Conservation (phyloP, 192 early-diverging fungal species). For the Coemansia sp. region DNA sequence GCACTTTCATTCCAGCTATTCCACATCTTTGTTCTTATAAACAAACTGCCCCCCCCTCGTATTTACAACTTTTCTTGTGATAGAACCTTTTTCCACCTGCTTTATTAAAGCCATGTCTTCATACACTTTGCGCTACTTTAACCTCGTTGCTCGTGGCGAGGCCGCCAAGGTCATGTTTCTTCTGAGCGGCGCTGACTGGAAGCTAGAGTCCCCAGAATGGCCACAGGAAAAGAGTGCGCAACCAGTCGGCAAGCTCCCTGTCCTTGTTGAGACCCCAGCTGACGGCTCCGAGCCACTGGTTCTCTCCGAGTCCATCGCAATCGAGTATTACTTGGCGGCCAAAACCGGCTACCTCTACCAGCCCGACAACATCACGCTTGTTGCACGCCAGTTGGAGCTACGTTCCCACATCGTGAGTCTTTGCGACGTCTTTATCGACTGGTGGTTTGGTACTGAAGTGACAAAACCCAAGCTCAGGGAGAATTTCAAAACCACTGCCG, state of each 20-base stretch:
- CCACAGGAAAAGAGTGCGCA: constrained; percentile 26
- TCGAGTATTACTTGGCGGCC: constrained; percentile 55
- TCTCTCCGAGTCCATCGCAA: constrained; percentile 49
- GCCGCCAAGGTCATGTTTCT: constrained; percentile 37
- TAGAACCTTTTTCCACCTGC: too few species aligned
- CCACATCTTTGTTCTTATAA: too few species aligned
- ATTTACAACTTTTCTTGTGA: too few species aligned
- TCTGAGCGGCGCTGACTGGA: constrained; percentile 39
- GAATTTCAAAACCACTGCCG: constrained; percentile 12
- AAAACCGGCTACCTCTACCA: constrained; percentile 39
- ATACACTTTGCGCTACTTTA: constrained; percentile 33
- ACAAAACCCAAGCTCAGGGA: too few species aligned
- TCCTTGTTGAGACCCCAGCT: constrained; percentile 25
- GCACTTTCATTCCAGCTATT: too few species aligned
- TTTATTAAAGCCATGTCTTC: not conserved
- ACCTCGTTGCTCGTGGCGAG: constrained; percentile 27
- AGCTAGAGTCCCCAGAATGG: constrained; percentile 23
- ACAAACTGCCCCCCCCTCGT: too few species aligned
- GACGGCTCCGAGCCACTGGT: constrained; percentile 3
- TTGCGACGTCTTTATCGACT: constrained; percentile 13
- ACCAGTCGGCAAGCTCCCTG: constrained; percentile 38
- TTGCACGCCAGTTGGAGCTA: constrained; percentile 32
- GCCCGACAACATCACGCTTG: constrained; percentile 12
- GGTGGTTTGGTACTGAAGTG: too few species aligned
- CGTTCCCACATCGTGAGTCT: constrained; percentile 22